Evolutionary conservation across 495 filamentous ascomycete species (phyloP), one percentile per base, ranked within the genome.

Genomic region (Cladorrhinum samala): DNA sequence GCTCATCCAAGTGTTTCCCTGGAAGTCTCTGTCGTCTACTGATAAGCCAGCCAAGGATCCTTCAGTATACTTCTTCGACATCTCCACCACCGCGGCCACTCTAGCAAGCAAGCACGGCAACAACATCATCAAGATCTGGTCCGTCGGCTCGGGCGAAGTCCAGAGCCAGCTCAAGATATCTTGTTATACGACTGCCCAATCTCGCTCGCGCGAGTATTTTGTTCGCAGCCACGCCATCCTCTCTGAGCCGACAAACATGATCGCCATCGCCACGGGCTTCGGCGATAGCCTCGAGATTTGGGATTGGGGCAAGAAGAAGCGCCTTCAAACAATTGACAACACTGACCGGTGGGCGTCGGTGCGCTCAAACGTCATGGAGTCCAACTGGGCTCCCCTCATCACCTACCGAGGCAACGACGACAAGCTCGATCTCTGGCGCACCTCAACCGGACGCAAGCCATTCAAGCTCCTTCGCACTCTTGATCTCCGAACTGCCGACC

Each of bases 381-480:
- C 61, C 19, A 58, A 54, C 25, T 68, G 60, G 59, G 50, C 48
- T 20, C 57, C 68, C 8, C 57, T 70, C 8, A 63, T 60, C 3
- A 60, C 60, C 9, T 70, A 70, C 49, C 43, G 46, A 37, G 62
- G 66, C 47, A 51, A 65, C 37, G 51, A 46, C 18, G 58, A 65
- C 46, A 51, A 41, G 2, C 53, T 83, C 77, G 57, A 85, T 75
- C 60, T 83, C 76, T 56, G 93, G 72, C 24, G 79, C 81, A 50
- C 87, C 71, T 67, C 86, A 80, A 20, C 91, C 83, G 9, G 87
- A 72, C 56, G 93, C 75, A 71, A 94, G 85, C 56, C 83, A 82
- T 58, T 85, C 77, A 49, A 76, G 67, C 52, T 92, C 73, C 56
- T 77, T 70, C 64, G 91, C 85, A 46, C 87, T 84, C 65, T 86